These are phyloP conservation scores for Gracilaria domingensis DNA, from an alignment of 23 red algal species.

Conservation along the genomic window DNA sequence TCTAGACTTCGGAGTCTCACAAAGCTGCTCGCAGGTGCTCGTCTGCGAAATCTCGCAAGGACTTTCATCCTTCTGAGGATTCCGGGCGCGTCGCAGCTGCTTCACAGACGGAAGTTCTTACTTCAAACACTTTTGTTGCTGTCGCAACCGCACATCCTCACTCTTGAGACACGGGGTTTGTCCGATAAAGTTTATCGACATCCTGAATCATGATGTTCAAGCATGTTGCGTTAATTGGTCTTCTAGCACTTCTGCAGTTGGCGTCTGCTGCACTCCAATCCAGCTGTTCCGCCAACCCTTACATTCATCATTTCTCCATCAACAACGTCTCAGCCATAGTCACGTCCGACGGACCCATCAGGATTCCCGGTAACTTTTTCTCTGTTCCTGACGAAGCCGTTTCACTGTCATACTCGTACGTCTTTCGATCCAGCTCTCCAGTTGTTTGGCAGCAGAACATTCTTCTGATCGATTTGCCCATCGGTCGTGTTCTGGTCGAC, in stretches of 20 bases:
- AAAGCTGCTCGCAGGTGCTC: too few species aligned
- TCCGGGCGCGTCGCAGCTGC: too few species aligned
- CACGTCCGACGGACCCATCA: constrained; percentile 42
- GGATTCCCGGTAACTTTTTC: neutral
- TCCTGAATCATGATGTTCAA: neutral
- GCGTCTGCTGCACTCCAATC: neutral
- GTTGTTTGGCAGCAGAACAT: constrained; percentile 42
- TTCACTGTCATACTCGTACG: neutral
- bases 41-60: too few species aligned
- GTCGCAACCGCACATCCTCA: too few species aligned
- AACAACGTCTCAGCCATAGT: constrained; percentile 22
- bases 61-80: too few species aligned
- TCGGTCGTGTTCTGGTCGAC: constrained; percentile 38
- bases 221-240: neutral
- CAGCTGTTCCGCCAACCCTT: constrained; percentile 33
- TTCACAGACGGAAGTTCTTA: too few species aligned
- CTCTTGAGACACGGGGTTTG: too few species aligned
- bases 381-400: constrained; percentile 22
- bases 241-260: neutral
- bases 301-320: constrained; percentile 22
- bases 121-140: too few species aligned
- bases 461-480: constrained; percentile 20
- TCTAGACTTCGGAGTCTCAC: too few species aligned
- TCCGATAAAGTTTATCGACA: neutral
- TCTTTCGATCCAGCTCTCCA: constrained; percentile 21